Base-by-base conservation (phyloP, 176 grass and related monocot genomes). In the Tillandsia leiboldiana region DNA sequence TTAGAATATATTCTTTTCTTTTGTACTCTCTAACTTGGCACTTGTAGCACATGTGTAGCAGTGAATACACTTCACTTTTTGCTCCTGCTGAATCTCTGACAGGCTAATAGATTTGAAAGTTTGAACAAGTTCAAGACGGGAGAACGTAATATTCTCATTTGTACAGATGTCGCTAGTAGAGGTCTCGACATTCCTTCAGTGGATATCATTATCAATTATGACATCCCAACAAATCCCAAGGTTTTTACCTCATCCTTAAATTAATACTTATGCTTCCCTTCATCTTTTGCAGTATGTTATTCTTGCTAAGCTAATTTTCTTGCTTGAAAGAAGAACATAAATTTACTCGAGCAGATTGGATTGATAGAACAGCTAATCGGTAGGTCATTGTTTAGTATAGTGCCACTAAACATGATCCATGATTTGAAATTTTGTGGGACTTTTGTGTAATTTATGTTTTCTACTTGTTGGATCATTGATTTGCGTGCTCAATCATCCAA, bases 181-280 rank as follows among this genome's bases (percentile, higher is more conserved):
- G 92, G 88, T 59, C 88, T 96, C 83, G 92, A 96, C 65, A 92
- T 92, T 71, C 83, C 90, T 80, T 87, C 88, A 66, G 92, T 96
- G 67, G 79, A 92, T 77, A 49, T 92, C 53, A 83, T 96, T 70
- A 89, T 89, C 47, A 96, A 96, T 78, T 96, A 96, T 75, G 88
- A 96, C 58, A 89, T 96, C 72, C 88, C 92, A 48, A 84, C 85
- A 42, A 92, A 89, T 74, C 83, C 92, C 61, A 96, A 96, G 92
- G 88, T 96, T 50, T 22, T 12, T 59, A 58, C 1, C 56, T 68
- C 65, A 9, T 23, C 53, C 28, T 29, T 29, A 15, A 22, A 71
- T 79, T 26, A 7, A 76, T 65, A 23, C 33, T 29, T 29, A 3
- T 3, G 26, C 10, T 12, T 51, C 10, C n/a, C 26, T 70, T 6